Evolutionary conservation across 2,329 filamentous ascomycete species (phyloP), one percentile per base, ranked within the genome.

Genomic region (Aspergillus quadricinctus): DNA sequence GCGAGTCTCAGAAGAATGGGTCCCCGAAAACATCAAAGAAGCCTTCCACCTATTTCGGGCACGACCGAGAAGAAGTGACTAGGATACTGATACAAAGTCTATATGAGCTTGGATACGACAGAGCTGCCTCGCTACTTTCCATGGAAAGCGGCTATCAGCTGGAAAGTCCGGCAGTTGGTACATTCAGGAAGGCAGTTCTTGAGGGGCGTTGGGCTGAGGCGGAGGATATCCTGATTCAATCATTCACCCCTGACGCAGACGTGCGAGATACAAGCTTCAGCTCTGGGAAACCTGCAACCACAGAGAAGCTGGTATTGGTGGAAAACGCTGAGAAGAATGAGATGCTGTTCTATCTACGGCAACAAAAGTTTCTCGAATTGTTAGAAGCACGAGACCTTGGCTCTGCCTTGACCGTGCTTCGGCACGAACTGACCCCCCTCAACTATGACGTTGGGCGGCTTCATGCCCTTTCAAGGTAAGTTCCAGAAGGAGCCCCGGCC

Each of bases 331-430:
- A 96, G 66, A 82, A 83, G 56, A 85, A 88, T 63, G 81, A 88
- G 52, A 93, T 99, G 88, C 83, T 88, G 49, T 97, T 97, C 72
- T 87, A 87, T 79, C 80, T 99, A 66, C 84, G 93, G 61, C 89
- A 96, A 70, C 94, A 99, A 71, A 97, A 97, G 72, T 99, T 93
- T 66, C 79, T 99, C 29, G 94, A 99, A 76, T 78, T 96, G 8
- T 77, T 99, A 46, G 92, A 97, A 72, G 79, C 81, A 66, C 81
- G 86, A 63, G 87, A 97, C 65, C 83, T 90, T 8, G 81, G 81
- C 14, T 81, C 82, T 52, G 94, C 93, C 7, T 79, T 99, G 56
- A 81, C 82, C 67, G 91, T 97, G n/a, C 81, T 99, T 48, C 86
- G 94, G 21, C 86, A 85, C 60, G 93, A 99, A 77, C 77, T 99